phyloP scores from a whole-genome alignment of 2,329 filamentous ascomycete genomes.

The Phaeosphaeria sp. region DNA sequence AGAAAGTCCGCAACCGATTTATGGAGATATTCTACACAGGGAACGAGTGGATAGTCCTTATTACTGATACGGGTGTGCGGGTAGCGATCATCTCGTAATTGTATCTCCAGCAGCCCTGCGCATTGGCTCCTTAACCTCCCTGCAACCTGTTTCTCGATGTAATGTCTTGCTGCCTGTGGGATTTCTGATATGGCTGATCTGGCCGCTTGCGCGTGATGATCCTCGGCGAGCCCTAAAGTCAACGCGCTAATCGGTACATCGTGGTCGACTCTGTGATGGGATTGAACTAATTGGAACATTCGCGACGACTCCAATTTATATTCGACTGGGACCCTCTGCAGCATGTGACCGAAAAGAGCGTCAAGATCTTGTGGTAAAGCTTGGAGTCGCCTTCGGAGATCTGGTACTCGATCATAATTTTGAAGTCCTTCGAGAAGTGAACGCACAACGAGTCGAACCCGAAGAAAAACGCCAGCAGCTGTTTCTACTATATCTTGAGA shows the following conservation, averaged over 20 bases:
- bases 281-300: background rate
- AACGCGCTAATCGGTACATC: background rate
- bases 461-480: constrained; percentile 11
- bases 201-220: background rate
- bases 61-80: too few species aligned
- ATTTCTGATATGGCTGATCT: background rate
- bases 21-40: background rate
- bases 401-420: constrained; percentile 1
- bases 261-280: background rate
- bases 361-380: constrained; percentile 15
- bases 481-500: background rate
- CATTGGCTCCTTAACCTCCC: background rate
- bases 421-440: constrained; percentile 7
- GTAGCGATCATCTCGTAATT: too few species aligned
- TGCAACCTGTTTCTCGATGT: background rate
- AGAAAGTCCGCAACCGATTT: background rate
- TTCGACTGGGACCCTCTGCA: constrained; percentile 1
- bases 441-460: constrained; percentile 4
- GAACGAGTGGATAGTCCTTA: background rate
- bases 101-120: background rate
- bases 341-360: constrained; percentile 13
- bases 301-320: background rate
- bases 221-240: background rate
- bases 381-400: constrained; percentile 8
- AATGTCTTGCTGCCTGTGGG: background rate